Percentiles rank a stretch among this genome's conserved stretches.
Conservation (phyloP, 495 filamentous ascomycete genomes). For the Lepidopterella palustris region DNA sequence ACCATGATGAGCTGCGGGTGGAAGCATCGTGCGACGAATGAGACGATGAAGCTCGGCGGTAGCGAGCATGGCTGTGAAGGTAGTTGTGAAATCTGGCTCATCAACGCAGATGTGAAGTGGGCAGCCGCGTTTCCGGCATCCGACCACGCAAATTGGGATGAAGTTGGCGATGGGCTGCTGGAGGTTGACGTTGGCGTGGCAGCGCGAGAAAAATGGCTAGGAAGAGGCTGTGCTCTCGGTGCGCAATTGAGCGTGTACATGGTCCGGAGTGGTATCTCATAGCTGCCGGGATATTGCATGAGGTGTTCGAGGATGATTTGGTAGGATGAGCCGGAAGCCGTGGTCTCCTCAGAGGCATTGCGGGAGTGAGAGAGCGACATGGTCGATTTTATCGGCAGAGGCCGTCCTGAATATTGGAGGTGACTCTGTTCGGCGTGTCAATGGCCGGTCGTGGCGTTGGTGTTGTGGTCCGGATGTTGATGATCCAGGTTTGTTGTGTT, state of each 20-base stretch:
- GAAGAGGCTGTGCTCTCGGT: constrained; percentile 41
- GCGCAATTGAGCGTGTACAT: constrained; percentile 69
- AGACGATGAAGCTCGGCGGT: constrained; percentile 59
- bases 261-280: constrained; percentile 67
- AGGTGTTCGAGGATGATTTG: constrained; percentile 60
- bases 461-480: not conserved
- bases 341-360: constrained; percentile 29
- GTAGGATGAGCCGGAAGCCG: constrained; percentile 29
- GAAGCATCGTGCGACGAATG: constrained; percentile 60
- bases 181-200: constrained; percentile 16
- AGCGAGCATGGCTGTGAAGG: constrained; percentile 60
- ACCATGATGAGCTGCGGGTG: constrained; percentile 49
- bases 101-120: constrained; percentile 56
- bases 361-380: constrained; percentile 29
- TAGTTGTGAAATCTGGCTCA: constrained; percentile 56
- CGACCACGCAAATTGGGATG: constrained; percentile 34
- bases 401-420: not conserved
- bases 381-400: constrained; percentile 5
- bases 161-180: constrained; percentile 31
- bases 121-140: constrained; percentile 44
- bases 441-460: not conserved
- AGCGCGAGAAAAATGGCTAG: constrained; percentile 31
- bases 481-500: not conserved
- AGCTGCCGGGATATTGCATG: constrained; percentile 56
- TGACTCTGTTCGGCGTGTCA: not conserved